Evolutionary conservation across 352 stramenopile species (phyloP).

Genomic region (Phytophthora pini): DNA sequence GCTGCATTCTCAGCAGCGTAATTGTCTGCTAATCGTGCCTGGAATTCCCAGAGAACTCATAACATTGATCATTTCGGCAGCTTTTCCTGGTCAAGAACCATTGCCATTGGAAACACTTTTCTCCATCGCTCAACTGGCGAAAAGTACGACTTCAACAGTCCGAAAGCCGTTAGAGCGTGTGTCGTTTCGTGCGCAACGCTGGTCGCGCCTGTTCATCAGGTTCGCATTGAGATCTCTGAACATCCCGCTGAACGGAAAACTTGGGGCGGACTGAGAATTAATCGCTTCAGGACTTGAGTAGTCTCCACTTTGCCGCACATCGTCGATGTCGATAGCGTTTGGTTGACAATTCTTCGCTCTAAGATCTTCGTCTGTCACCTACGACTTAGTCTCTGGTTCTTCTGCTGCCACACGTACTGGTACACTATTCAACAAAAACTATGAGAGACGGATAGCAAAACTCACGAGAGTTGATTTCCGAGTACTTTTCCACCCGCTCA

Average conservation of each 20-base stretch:
- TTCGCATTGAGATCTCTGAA: constrained; percentile 4
- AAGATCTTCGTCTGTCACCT: not conserved
- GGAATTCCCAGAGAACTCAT: not conserved
- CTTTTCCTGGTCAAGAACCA: not conserved
- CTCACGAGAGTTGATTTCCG: constrained; percentile 30
- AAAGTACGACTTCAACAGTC: constrained; percentile 3
- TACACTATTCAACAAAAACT: constrained; percentile 7
- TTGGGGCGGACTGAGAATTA: constrained; percentile 16
- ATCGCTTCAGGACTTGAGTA: constrained; percentile 1
- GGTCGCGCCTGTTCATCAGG: constrained; percentile 14
- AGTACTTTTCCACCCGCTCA: constrained; percentile 13
- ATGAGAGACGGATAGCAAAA: constrained; percentile 18
- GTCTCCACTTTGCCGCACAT: constrained; percentile 6
- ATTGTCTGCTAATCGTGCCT: not conserved
- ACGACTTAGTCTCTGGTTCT: not conserved
- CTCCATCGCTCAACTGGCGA: not conserved
- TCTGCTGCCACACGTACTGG: constrained; percentile 11
- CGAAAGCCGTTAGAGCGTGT: constrained; percentile 21
- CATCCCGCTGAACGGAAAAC: constrained; percentile 11
- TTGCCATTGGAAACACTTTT: not conserved
- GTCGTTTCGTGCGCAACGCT: constrained; percentile 42
- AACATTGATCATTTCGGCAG: not conserved
- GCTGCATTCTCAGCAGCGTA: too few species aligned
- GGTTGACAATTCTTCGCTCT: constrained; percentile 3
- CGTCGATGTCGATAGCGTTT: not conserved